Evolutionary conservation across 2,329 filamentous ascomycete species (phyloP), one percentile per base, ranked within the genome.

Genomic region (Diaporthe vexans): DNA sequence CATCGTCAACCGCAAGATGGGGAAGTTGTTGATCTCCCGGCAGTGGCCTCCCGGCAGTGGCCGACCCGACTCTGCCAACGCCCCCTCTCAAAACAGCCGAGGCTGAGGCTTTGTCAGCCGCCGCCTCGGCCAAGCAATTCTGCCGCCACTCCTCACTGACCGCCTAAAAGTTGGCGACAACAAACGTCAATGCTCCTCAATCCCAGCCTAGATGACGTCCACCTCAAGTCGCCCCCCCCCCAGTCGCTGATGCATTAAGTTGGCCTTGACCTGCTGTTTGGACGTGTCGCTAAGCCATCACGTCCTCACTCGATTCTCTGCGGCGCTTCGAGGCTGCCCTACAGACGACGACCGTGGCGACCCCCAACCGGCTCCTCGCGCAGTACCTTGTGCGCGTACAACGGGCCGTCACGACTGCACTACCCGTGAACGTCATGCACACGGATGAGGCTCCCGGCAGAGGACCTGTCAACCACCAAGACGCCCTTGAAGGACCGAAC

Each of bases 81-180:
- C 61, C 61, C 61, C 63, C 63, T 33, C 46, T 17, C 46, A 40
- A 54, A 29, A 54, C 63, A 54, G 48, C 63, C 63, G 63, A 68
- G 63, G 63, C 63, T 68, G 63, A 68, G 63, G 63, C 63, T 68
- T 68, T 68, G 63, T 68, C 63, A 68, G 63, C 63, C 33, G 48
- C 61, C 29, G 29, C 48, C 21, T 46, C 33, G 21, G 29, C 15
- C 40, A 43, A 24, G 19, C 9, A 40, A 63, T 72, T 72, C 70
- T 72, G 70, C 70, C 70, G 24, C 46, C 46, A 72, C 54, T 24
- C 37, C 6, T 3, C 24, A 13, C 57, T 72, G 33, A 72, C 70
- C 70, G 70, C 70, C 70, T 57, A 63, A 72, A 72, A 72, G 69
- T 72, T 72, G 70, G 40, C 56, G 70, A 72, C 51, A 33, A 72